A percentile compares a stretch with the other conserved stretches of the same genome.
Evolutionary conservation across 345 rosid genomes (phyloP).

Genomic region (Gossypium ekmanianum): DNA sequence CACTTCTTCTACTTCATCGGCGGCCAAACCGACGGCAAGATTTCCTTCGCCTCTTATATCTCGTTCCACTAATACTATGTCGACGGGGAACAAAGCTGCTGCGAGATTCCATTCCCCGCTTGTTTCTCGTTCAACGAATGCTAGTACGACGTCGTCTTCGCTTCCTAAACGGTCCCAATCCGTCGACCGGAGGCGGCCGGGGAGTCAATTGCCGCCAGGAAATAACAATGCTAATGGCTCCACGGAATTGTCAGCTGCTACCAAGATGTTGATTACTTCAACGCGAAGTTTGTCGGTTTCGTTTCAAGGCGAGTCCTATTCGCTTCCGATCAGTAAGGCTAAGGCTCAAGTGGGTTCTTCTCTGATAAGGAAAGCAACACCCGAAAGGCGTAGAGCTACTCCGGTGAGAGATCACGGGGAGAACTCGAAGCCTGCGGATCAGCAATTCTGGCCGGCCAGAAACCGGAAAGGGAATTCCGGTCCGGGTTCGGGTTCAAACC

Average conservation of each 20-base stretch:
- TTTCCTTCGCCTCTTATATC: slow-evolving; percentile 38
- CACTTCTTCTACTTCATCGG: slow-evolving; percentile 38
- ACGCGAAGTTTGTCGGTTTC: slow-evolving; percentile 86
- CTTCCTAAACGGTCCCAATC: slow-evolving; percentile 78
- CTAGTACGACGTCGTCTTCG: slow-evolving; percentile 30
- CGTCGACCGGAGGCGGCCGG: slow-evolving; percentile 59
- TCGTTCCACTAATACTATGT: slow-evolving; percentile 18
- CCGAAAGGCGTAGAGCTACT: slow-evolving; percentile 54
- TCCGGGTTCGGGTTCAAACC: slow-evolving; percentile 38
- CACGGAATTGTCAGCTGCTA: slow-evolving; percentile 50
- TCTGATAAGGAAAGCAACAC: slow-evolving; percentile 50
- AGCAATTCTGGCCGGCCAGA: slow-evolving; percentile 78
- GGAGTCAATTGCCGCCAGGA: slow-evolving; percentile 34
- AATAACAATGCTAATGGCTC: slow-evolving; percentile 19
- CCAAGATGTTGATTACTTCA: slow-evolving; percentile 79
- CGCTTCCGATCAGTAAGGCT: slow-evolving; percentile 79
- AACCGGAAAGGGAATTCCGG: slow-evolving; percentile 42
- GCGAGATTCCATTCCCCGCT: slow-evolving; percentile 64
- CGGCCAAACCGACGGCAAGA: slow-evolving; percentile 25
- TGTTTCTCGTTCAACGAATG: slow-evolving; percentile 50
- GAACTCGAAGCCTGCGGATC: slow-evolving; percentile 52
- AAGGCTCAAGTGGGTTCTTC: slow-evolving; percentile 44
- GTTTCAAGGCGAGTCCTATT: slow-evolving; percentile 82
- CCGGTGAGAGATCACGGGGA: slow-evolving; percentile 67
- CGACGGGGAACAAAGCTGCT: slow-evolving; percentile 23